These are phyloP conservation scores for Phytophthora ohioensis DNA, from an alignment of 352 stramenopile species.

Conservation along the genomic window DNA sequence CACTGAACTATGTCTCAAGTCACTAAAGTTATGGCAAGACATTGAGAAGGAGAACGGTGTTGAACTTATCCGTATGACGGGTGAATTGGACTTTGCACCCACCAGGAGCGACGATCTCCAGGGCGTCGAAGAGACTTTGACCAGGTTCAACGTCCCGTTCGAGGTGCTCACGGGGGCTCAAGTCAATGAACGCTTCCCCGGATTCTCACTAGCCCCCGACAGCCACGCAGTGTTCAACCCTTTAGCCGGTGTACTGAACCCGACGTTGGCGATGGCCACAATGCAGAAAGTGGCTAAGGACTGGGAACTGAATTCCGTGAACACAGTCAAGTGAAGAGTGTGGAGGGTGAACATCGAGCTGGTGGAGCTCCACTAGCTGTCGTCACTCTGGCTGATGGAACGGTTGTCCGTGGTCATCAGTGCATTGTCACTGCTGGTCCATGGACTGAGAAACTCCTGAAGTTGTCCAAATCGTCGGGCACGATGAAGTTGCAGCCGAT, in stretches of 20 bases:
- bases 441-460: constrained; percentile 60
- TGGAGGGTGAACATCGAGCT: constrained; percentile 30
- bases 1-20: constrained; percentile 72
- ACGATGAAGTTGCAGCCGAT: constrained; percentile 65
- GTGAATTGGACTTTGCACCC: constrained; percentile 62
- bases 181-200: constrained; percentile 61
- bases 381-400: constrained; percentile 44
- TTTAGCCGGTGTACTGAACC: constrained; percentile 63
- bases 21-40: constrained; percentile 64
- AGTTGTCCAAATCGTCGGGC: constrained; percentile 10
- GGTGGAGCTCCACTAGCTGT: constrained; percentile 31
- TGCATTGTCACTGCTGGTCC: constrained; percentile 70
- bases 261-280: constrained; percentile 57
- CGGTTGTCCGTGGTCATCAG: constrained; percentile 37
- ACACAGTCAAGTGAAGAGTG: constrained; percentile 35
- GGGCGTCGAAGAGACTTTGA: constrained; percentile 42
- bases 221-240: constrained; percentile 60
- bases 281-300: constrained; percentile 51
- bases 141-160: constrained; percentile 45
- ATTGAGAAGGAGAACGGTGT: constrained; percentile 51
- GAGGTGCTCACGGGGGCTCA: constrained; percentile 53
- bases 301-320: constrained; percentile 56
- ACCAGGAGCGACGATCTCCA: constrained; percentile 38
- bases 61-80: constrained; percentile 67
- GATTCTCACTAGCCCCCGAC: constrained; percentile 50